phyloP scores from a whole-genome alignment of 441 rosid genomes.

The Erodium trifolium region DNA sequence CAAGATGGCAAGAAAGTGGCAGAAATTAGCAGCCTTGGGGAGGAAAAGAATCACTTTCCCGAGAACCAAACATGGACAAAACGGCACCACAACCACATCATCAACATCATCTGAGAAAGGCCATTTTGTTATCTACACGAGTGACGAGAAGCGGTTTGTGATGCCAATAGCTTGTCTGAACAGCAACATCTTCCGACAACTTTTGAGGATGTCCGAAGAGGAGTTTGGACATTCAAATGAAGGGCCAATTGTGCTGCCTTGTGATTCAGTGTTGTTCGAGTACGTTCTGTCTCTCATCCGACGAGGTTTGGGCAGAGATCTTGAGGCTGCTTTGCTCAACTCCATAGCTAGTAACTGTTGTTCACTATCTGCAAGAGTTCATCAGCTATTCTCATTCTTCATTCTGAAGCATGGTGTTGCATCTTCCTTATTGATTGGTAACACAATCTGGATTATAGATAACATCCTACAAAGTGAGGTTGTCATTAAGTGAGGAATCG shows the following conservation, averaged over 20 bases:
- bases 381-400: too few species aligned
- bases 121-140: constrained; percentile 30
- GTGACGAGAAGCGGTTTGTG: constrained; percentile 22
- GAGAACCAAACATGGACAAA: too few species aligned
- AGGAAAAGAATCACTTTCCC: too few species aligned
- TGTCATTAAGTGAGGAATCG: too few species aligned
- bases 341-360: constrained; percentile 23
- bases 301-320: constrained; percentile 10
- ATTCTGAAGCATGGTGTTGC: too few species aligned
- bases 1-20: too few species aligned
- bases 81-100: neutral
- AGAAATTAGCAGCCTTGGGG: too few species aligned
- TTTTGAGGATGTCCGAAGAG: constrained; percentile 24
- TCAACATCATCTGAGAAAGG: constrained; percentile 22
- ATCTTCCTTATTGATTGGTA: too few species aligned
- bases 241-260: constrained; percentile 31
- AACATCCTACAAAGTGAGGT: too few species aligned
- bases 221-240: constrained; percentile 29
- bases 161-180: constrained; percentile 24
- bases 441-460: too few species aligned
- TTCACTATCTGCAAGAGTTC: constrained; percentile 11
- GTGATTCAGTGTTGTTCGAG: constrained; percentile 29
- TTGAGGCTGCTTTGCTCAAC: constrained; percentile 23
- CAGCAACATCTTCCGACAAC: neutral
- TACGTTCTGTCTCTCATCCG: neutral